phyloP scores from a whole-genome alignment of 2,329 filamentous ascomycete species.

The Colletotrichum orbiculare region DNA sequence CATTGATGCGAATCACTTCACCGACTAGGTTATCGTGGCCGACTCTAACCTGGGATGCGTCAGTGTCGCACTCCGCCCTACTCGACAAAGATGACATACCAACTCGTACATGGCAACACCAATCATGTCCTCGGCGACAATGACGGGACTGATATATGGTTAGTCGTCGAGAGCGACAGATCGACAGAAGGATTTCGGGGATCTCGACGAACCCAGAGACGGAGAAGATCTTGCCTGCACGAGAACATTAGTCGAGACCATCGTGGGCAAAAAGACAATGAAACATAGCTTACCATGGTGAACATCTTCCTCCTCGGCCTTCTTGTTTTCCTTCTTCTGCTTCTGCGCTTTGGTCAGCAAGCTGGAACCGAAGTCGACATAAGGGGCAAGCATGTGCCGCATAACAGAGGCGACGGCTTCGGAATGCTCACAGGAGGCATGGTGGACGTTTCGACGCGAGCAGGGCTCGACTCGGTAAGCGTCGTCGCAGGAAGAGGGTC shows the following conservation, averaged over 20 bases:
- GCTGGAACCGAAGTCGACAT: conserved; percentile 20
- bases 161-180: conserved; percentile 33
- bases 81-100: conserved; percentile 61
- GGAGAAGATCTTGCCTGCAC: conserved; percentile 70
- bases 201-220: conserved; percentile 66
- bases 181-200: conserved; percentile 27
- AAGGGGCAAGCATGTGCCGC: conserved; percentile 32
- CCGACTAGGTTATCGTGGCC: conserved; percentile 92
- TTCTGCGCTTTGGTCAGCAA: conserved; percentile 32
- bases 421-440: conserved; percentile 66
- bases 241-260: conserved; percentile 21
- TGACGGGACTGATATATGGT: conserved; percentile 75
- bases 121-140: conserved; percentile 97
- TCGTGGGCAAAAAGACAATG: not conserved
- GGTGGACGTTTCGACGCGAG: conserved; percentile 50
- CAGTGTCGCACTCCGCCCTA: too few species aligned
- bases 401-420: conserved; percentile 29
- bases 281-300: conserved; percentile 48
- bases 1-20: conserved; percentile 97
- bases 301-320: conserved; percentile 51
- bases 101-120: conserved; percentile 99
- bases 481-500: conserved; percentile 26
- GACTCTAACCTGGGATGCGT: conserved; percentile 77
- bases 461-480: conserved; percentile 33
- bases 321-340: conserved; percentile 48